Conservation (phyloP, 805 yeast genomes). For the Hanseniaspora lachancei region DNA sequence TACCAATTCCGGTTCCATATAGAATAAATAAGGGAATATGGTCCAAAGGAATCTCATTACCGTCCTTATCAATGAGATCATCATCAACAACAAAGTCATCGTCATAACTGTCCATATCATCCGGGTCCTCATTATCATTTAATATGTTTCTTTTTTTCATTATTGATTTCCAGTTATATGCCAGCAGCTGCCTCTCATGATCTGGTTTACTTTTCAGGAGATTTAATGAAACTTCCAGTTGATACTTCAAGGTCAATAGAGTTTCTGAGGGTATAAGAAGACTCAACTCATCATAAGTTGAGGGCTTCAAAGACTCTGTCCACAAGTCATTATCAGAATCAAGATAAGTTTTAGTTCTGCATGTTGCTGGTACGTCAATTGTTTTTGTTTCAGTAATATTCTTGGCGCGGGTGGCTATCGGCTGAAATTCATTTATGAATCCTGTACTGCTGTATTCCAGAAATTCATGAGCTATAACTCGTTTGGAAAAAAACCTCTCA, state of each 20-base stretch:
- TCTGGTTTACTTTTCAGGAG: slow-evolving; percentile 27
- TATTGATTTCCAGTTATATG: slow-evolving; percentile 11
- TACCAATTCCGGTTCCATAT: slow-evolving; percentile 67
- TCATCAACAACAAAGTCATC: slow-evolving; percentile 16
- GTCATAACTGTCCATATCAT: slow-evolving; percentile 23
- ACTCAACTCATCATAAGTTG: slow-evolving; percentile 18
- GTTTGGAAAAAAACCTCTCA: neutral
- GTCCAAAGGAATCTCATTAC: slow-evolving; percentile 17
- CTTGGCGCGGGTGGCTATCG: neutral
- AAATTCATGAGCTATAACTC: neutral
- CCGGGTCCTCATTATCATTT: slow-evolving; percentile 26
- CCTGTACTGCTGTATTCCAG: neutral
- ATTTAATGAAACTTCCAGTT: slow-evolving; percentile 27
- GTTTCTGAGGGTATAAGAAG: slow-evolving; percentile 22
- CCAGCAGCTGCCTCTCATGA: slow-evolving; percentile 17
- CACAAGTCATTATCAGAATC: neutral
- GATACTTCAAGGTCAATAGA: slow-evolving; percentile 20
- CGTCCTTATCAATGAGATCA: slow-evolving; percentile 2
- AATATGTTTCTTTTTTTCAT: neutral
- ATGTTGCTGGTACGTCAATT: neutral
- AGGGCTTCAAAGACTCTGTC: slow-evolving; percentile 23
- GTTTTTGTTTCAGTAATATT: neutral
- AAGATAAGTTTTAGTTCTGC: neutral
- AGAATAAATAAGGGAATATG: slow-evolving; percentile 54
- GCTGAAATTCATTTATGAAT: neutral